Percentiles rank a stretch among this genome's conserved stretches.
These are phyloP conservation scores for Flammula alnicola DNA, from an alignment of 1,284 basidiomycete species.

Conservation along the genomic window DNA sequence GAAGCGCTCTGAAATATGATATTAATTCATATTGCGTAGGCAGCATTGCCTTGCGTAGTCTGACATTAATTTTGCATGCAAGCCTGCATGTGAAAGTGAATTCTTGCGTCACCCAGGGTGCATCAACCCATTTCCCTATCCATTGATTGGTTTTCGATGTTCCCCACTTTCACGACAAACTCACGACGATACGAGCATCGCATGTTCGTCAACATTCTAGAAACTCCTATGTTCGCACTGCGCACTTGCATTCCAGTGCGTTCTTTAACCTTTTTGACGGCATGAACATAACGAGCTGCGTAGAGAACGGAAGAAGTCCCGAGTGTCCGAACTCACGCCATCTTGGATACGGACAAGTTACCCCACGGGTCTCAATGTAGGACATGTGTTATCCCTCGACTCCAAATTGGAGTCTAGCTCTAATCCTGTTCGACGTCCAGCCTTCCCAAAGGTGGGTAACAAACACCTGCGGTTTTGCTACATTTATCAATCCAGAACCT, in stretches of 20 bases:
- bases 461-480: not conserved
- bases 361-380: constrained; percentile 5
- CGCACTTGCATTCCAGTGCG: not conserved
- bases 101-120: constrained; percentile 1
- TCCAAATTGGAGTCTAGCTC: not conserved
- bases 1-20: too few species aligned
- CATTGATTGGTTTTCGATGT: too few species aligned
- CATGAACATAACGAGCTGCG: not conserved
- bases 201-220: constrained; percentile 1
- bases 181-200: too few species aligned
- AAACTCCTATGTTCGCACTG: not conserved
- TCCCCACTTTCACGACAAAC: too few species aligned
- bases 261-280: not conserved
- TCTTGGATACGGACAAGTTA: constrained; percentile 1
- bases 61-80: not conserved
- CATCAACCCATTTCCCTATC: not conserved
- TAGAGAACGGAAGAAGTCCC: constrained; percentile 4
- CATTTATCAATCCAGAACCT: not conserved
- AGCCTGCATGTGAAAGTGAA: not conserved
- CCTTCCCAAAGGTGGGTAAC: constrained; percentile 9
- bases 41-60: too few species aligned
- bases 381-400: not conserved
- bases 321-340: constrained; percentile 8
- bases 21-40: too few species aligned
- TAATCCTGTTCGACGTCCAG: not conserved